These are phyloP conservation scores for Eleusine coracana DNA, from an alignment of 176 grass and related monocot species.

Conservation along the genomic window DNA sequence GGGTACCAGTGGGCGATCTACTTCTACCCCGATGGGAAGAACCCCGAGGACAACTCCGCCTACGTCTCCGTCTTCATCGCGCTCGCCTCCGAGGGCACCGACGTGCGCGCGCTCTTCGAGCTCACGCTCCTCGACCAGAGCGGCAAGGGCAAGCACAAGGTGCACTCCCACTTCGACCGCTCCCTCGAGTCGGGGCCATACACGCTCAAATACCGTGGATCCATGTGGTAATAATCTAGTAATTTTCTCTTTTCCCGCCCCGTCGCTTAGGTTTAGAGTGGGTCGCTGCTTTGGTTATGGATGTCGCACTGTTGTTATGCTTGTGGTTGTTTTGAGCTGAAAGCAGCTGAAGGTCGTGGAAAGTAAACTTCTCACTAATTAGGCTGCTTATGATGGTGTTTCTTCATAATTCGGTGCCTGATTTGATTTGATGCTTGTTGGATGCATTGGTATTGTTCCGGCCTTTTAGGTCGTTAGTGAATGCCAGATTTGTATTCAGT, in stretches of 20 bases:
- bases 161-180: constrained; percentile 87
- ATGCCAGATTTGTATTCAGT: neutral
- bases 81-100: constrained; percentile 80
- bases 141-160: constrained; percentile 83
- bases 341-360: neutral
- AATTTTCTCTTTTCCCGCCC: neutral
- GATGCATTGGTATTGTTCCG: neutral
- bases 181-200: constrained; percentile 83
- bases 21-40: constrained; percentile 97
- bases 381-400: neutral
- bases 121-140: constrained; percentile 93
- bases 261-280: neutral
- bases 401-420: neutral
- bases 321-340: constrained; percentile 5
- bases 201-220: constrained; percentile 87
- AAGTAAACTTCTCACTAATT: neutral
- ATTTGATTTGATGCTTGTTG: neutral
- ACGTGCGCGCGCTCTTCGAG: constrained; percentile 95
- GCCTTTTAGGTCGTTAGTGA: neutral
- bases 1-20: constrained; percentile 95
- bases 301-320: neutral
- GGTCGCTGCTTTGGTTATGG: neutral
- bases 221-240: constrained; percentile 80
- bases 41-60: constrained; percentile 86
- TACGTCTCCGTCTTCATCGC: constrained; percentile 97